Base-by-base conservation (phyloP, 164 flowering plant species). In the Stephania japonica region DNA sequence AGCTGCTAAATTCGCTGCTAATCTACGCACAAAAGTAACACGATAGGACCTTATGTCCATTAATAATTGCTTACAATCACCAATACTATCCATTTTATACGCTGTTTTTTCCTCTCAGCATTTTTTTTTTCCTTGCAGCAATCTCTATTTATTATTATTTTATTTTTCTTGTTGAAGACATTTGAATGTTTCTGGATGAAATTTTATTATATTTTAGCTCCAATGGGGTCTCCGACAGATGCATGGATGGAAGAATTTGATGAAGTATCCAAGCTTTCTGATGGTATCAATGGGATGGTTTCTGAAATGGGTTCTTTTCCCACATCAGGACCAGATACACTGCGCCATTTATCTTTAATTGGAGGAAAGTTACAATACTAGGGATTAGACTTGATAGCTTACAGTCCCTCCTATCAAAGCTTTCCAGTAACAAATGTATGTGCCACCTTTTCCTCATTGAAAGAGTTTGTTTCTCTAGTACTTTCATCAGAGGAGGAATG, bases 301-400 rank as follows among this genome's bases (percentile, higher is more conserved):
- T 83, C 90, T 14, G 94, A 88, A 70, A 83, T 83, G 77, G 81
- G 80, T 78, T 84, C 93, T 1, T 68, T 84, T 43, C 84, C 93
- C 14, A 77, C 87, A 42, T 82, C 97, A 3, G 98, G 98, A 70
- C 90, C 94, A 64, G 98, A 90, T 18, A 75, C 88, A 23, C 96
- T 89, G 76, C 89, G 97, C 18, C 89, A 91, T 81, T 81, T 84
- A 6, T 95, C 99, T 64, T 86, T 94, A 2, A 88, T 85, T 49
- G 96, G 75, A 85, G 99, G 79, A 95, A 93, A 84, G 87, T 90
- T 67, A 91, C 94, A 10, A 90, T 95, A 47, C 76, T 93, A 42
- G 88, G 93, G 47, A 93, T 98, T 26, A 86, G 93, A 83, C 85
- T 95, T 73, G 98, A 93, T 75, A 89, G 85, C 82, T 81, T 95